Evolutionary conservation across 768 basidiomycete genomes (phyloP).

Genomic region (Imleria badia): DNA sequence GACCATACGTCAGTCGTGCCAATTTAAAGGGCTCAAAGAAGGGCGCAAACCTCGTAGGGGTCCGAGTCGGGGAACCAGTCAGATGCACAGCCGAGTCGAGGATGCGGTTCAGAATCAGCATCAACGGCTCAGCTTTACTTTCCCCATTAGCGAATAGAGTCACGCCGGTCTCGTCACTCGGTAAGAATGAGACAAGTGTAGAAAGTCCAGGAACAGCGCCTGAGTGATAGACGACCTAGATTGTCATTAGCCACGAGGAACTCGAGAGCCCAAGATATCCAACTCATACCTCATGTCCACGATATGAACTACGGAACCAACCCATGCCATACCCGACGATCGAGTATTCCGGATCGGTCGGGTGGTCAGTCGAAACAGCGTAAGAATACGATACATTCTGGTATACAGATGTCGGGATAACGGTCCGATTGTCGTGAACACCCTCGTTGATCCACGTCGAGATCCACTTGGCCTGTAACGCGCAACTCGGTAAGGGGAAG

Average conservation of each 20-base stretch:
- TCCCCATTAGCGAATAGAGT: conserved; percentile 34
- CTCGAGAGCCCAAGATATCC: neutral
- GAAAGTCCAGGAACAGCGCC: conserved; percentile 38
- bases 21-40: neutral
- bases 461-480: conserved; percentile 40
- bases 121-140: conserved; percentile 13
- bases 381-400: conserved; percentile 33
- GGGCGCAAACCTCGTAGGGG: conserved; percentile 4
- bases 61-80: neutral
- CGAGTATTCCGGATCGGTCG: conserved; percentile 21
- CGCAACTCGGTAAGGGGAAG: neutral
- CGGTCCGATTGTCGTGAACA: conserved; percentile 25
- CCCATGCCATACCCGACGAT: conserved; percentile 43
- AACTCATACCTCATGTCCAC: conserved; percentile 39
- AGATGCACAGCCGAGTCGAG: conserved; percentile 25
- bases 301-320: conserved; percentile 40
- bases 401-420: conserved; percentile 35
- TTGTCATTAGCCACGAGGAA: neutral
- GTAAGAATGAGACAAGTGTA: conserved; percentile 33
- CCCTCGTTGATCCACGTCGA: conserved; percentile 36
- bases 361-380: conserved; percentile 17
- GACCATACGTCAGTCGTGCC: neutral
- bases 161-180: conserved; percentile 37
- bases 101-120: conserved; percentile 14
- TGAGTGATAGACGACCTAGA: conserved; percentile 34